A percentile compares a stretch with the other conserved stretches of the same genome.
phyloP scores from a whole-genome alignment of 306 rosid genomes.

The Rubus parviflorus region DNA sequence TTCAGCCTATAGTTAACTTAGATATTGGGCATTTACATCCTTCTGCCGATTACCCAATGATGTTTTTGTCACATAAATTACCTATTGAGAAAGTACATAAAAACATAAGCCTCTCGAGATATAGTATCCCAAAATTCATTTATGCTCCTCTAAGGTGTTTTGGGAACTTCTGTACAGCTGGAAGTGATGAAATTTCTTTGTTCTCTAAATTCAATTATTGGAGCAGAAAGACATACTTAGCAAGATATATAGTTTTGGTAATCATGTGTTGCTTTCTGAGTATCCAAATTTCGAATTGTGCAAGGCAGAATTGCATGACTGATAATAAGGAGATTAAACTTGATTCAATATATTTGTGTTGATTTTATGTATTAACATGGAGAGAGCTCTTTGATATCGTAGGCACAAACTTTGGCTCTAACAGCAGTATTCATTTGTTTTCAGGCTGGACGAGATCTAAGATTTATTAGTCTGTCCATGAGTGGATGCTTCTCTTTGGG shows the following conservation, averaged over 20 bases:
- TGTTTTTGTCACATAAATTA: not conserved
- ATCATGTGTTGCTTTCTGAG: not conserved
- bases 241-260: not conserved
- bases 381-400: not conserved
- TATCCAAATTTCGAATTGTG: not conserved
- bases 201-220: not conserved
- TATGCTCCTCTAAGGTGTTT: not conserved
- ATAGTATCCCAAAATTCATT: not conserved
- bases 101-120: not conserved
- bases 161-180: not conserved
- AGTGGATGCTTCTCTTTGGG: constrained; percentile 69
- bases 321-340: not conserved
- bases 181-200: not conserved
- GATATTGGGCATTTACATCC: not conserved
- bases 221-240: not conserved
- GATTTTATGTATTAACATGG: not conserved
- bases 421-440: constrained; percentile 7
- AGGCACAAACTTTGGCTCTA: not conserved
- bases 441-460: constrained; percentile 95
- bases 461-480: constrained; percentile 73
- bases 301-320: not conserved
- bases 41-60: not conserved
- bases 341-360: not conserved
- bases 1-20: not conserved
- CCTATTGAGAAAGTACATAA: not conserved